Evolutionary conservation across 495 filamentous ascomycete genomes (phyloP).

Genomic region (Staphylotrichum longicolle): DNA sequence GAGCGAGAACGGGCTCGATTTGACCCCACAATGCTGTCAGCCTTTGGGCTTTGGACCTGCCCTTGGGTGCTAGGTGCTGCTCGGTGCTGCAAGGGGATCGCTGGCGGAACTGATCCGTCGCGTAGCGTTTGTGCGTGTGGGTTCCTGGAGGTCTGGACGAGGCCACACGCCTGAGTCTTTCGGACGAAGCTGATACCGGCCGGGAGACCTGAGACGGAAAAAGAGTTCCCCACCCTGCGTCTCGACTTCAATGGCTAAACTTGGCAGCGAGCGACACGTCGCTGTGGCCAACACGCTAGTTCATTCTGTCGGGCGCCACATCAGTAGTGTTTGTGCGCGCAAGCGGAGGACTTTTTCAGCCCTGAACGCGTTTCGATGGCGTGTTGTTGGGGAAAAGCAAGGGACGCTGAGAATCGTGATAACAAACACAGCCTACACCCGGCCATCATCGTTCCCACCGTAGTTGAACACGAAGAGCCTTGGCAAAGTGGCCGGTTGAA

Average conservation of each 20-base stretch:
- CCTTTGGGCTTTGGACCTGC: background rate
- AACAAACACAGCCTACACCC: background rate
- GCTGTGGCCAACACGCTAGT: no score
- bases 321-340: no score
- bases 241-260: background rate
- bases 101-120: no score
- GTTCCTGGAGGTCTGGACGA: no score
- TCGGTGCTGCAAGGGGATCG: no score
- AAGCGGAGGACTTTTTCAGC: no score
- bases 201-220: constrained; percentile 5
- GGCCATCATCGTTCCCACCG: background rate
- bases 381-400: no score
- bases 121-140: no score
- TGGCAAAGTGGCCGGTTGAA: background rate
- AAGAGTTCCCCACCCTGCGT: background rate
- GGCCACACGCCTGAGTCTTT: background rate
- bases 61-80: background rate
- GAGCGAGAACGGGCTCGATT: background rate
- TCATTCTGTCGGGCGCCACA: no score
- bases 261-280: no score
- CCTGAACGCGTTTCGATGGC: background rate
- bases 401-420: background rate
- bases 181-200: background rate
- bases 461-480: background rate
- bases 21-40: background rate